Evolutionary conservation across 2,329 filamentous ascomycete species (phyloP), one percentile per base, ranked within the genome.

Genomic region (Teratosphaeria gauchensis): DNA sequence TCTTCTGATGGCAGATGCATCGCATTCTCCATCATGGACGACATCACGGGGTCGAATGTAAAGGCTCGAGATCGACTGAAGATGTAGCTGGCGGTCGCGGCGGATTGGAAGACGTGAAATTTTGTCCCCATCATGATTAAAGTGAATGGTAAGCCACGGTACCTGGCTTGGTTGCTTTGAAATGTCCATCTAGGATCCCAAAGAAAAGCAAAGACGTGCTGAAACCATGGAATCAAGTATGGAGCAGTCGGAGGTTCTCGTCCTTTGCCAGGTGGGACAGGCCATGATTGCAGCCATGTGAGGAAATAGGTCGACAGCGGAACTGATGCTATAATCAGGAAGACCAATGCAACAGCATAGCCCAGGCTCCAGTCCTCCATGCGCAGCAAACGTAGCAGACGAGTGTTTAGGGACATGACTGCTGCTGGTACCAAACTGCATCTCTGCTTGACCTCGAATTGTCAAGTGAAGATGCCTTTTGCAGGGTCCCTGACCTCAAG

Each of bases 11-110:
- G 59, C 11, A 61, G 28, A 21, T 38, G 16, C 48, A 59, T 30
- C 32, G 55, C 60, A 46, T 62, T 62, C 28, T 62, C 58, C 53
- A 62, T 51, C 60, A 62, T 62, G 32, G 51, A 56, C 16, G 56
- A 33, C 33, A 58, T 53, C 16, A 62, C 60, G 2, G 60, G 60
- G n/a, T 58, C 60, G 51, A 60, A 62, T 11, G 56, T 33, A 21
- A 60, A 62, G 11, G 42, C 57, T 12, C 60, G 52, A 9, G 60
- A 62, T n/a, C 53, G 53, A 19, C 42, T 51, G 38, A 62, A 62
- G 32, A 62, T 56, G 35, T 60, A 56, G 32, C 35, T 58, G 19
- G 35, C 58, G 28, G 58, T 60, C 14, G 52, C 33, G 3, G 58
- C 48, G 24, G 42, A 52, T n/a, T 56, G 24, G 46, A 60, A 62